A percentile compares a stretch with the other conserved stretches of the same genome.
Conservation (phyloP, 306 rosid genomes). For the Lotus japonicus region DNA sequence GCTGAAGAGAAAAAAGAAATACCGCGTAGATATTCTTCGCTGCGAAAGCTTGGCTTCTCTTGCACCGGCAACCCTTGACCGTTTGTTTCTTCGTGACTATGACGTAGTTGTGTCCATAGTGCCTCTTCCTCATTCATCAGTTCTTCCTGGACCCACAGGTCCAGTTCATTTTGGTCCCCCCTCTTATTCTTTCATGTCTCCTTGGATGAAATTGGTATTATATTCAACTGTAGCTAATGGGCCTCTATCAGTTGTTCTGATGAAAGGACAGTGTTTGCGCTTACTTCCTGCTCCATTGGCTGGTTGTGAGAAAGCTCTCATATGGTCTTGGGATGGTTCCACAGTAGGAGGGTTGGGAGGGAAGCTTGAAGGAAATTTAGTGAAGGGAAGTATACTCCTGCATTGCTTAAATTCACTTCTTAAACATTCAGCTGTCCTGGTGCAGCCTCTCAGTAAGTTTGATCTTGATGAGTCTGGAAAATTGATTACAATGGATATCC, state of each 20-base stretch:
- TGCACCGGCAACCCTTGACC: slow-evolving; percentile 78
- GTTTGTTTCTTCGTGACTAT: slow-evolving; percentile 87
- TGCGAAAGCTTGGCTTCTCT: slow-evolving; percentile 99
- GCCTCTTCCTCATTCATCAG: slow-evolving; percentile 90
- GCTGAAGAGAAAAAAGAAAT: slow-evolving; percentile 55
- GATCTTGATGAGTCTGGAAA: slow-evolving; percentile 80
- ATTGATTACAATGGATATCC: slow-evolving; percentile 72
- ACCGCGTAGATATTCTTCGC: slow-evolving; percentile 88
- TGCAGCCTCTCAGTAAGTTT: slow-evolving; percentile 78
- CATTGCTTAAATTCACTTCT: slow-evolving; percentile 90
- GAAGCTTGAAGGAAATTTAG: slow-evolving; percentile 81
- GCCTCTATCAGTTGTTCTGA: slow-evolving; percentile 87
- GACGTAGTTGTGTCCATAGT: slow-evolving; percentile 87
- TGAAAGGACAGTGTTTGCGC: slow-evolving; percentile 96
- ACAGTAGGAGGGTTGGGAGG: slow-evolving; percentile 90
- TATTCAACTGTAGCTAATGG: slow-evolving; percentile 72
- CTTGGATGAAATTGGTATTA: slow-evolving; percentile 91
- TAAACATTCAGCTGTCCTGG: slow-evolving; percentile 83
- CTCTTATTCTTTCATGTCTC: slow-evolving; percentile 85
- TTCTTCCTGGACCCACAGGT: slow-evolving; percentile 86
- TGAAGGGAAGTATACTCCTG: slow-evolving; percentile 72
- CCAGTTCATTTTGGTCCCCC: slow-evolving; percentile 95
- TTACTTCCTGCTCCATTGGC: slow-evolving; percentile 97
- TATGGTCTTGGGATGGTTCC: slow-evolving; percentile 99
- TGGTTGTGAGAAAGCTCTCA: slow-evolving; percentile 90